Conservation (phyloP, 352 stramenopile species). For the Pythium sukuiense region DNA sequence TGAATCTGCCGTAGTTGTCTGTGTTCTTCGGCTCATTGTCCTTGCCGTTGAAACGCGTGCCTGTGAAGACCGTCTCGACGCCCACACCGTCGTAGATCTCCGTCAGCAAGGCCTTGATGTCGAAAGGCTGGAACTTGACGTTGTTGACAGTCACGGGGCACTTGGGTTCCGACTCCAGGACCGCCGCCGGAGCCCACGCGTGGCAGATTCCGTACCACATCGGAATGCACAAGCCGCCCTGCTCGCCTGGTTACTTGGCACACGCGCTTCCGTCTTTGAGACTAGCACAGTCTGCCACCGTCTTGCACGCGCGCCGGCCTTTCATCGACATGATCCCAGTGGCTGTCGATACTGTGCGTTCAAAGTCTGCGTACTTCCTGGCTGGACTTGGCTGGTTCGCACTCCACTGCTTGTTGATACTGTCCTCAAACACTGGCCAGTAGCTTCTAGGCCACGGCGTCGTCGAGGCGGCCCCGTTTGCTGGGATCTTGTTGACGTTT, state of each 20-base stretch:
- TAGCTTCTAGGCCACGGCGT: conserved; percentile 62
- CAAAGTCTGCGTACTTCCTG: conserved; percentile 19
- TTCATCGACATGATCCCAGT: conserved; percentile 15
- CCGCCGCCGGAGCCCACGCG: conserved; percentile 28
- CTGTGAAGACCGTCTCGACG: conserved; percentile 17
- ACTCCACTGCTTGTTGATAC: conserved; percentile 59
- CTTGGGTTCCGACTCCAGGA: conserved; percentile 19
- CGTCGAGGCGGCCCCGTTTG: background rate
- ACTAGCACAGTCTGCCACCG: conserved; percentile 6
- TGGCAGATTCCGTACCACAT: conserved; percentile 30
- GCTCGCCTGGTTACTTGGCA: conserved; percentile 18
- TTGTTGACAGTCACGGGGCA: conserved; percentile 20
- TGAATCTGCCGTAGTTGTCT: conserved; percentile 23
- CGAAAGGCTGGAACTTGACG: conserved; percentile 27
- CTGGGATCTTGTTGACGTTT: conserved; percentile 10
- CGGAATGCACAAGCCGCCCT: conserved; percentile 18
- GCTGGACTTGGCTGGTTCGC: conserved; percentile 9
- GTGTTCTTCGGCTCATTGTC: conserved; percentile 14
- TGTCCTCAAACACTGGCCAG: conserved; percentile 63
- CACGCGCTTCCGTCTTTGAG: conserved; percentile 19
- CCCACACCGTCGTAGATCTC: conserved; percentile 27
- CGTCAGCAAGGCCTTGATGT: conserved; percentile 28
- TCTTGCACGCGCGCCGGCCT: background rate
- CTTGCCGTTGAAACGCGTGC: conserved; percentile 22
- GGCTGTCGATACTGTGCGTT: conserved; percentile 4